A percentile compares a stretch with the other conserved stretches of the same genome.
Evolutionary conservation across 305 asterid genomes (phyloP).

Genomic region (Stenogyne calaminthoides): DNA sequence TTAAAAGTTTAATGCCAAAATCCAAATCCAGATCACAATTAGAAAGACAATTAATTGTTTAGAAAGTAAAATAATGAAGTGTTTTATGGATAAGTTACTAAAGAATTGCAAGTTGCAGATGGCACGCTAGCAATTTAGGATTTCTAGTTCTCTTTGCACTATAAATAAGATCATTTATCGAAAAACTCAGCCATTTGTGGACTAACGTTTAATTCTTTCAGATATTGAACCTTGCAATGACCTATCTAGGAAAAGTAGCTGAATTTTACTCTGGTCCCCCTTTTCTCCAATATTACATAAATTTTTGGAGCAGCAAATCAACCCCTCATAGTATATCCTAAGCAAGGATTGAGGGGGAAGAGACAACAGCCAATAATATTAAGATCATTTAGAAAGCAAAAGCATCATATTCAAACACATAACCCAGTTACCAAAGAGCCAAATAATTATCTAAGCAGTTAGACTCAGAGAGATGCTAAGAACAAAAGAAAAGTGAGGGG

Average conservation of each 20-base stretch:
- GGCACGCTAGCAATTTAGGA: slow-evolving; percentile 7
- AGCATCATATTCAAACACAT: background rate
- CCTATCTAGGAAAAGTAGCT: slow-evolving; percentile 8
- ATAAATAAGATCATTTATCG: background rate
- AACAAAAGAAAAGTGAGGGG: background rate
- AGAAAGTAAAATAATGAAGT: background rate
- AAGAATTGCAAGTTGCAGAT: slow-evolving; percentile 12
- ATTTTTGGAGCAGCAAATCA: slow-evolving; percentile 5
- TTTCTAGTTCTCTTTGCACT: background rate
- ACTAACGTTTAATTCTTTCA: background rate
- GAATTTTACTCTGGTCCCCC: background rate
- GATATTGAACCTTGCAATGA: slow-evolving; percentile 16
- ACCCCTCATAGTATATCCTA: background rate
- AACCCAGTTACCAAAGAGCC: slow-evolving; percentile 2
- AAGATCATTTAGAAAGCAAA: slow-evolving; percentile 2
- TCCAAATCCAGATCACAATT: background rate
- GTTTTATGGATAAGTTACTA: background rate
- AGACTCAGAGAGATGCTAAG: background rate
- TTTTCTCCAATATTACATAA: slow-evolving; percentile 8
- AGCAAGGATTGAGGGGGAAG: background rate
- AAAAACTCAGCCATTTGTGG: background rate
- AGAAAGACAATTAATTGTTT: background rate
- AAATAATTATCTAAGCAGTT: background rate
- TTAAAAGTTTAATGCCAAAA: background rate
- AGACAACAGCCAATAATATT: background rate